Percentiles rank a stretch among this genome's conserved stretches.
These are phyloP conservation scores for Paraphaeosphaeria minitans DNA, from an alignment of 2,329 filamentous ascomycete genomes.

Conservation along the genomic window DNA sequence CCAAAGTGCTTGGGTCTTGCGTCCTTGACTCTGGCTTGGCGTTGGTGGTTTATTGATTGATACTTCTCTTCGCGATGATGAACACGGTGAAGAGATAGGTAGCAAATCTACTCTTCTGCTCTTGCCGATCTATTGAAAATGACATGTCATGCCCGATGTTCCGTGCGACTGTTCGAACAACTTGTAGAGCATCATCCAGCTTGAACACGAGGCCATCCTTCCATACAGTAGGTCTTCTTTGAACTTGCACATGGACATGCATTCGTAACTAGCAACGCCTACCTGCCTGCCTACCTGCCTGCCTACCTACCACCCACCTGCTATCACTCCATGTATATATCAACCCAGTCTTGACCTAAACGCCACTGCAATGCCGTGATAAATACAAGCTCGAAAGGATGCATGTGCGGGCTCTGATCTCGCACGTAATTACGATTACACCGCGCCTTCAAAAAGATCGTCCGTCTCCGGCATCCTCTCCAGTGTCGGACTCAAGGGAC, in stretches of 20 bases:
- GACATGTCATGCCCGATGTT: background rate
- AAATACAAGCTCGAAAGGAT: background rate
- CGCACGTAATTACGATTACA: background rate
- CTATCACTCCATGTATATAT: background rate
- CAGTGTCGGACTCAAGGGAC: conserved; percentile 35
- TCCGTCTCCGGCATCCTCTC: conserved; percentile 31
- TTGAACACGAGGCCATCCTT: no score
- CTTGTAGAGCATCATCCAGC: background rate
- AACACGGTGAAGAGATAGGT: background rate
- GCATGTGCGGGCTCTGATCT: background rate
- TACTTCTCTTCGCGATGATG: background rate
- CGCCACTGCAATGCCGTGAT: conserved; percentile 15
- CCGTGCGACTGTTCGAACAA: background rate
- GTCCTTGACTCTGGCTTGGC: conserved; percentile 32
- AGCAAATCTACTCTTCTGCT: background rate
- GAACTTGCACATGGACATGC: background rate
- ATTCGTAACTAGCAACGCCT: background rate
- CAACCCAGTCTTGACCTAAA: conserved; percentile 8
- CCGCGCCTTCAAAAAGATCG: conserved; percentile 40
- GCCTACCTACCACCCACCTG: background rate
- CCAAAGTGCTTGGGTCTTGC: conserved; percentile 46
- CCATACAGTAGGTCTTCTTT: background rate
- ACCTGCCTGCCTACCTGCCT: background rate
- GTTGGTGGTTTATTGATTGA: conserved; percentile 24
- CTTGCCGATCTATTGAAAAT: background rate